Evolutionary conservation across 2,329 filamentous ascomycete species (phyloP).

Genomic region (Ophiobolus disseminans): DNA sequence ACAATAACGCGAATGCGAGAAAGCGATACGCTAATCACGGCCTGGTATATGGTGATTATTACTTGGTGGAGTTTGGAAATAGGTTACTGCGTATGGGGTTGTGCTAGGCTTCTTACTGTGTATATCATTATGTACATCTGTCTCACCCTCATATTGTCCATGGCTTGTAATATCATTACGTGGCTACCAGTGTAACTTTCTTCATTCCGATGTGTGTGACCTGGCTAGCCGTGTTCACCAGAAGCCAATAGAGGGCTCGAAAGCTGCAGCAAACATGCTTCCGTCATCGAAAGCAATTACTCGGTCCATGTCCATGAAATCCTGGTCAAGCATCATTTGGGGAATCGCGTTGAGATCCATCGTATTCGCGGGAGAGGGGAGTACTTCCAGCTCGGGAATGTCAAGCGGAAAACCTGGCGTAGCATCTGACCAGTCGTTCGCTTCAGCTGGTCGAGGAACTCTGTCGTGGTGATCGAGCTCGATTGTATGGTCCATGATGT

Average conservation of each 20-base stretch:
- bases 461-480: constrained; percentile 7
- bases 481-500: constrained; percentile 20
- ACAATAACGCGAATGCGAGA: constrained; percentile 53
- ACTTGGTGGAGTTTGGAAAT: constrained; percentile 54
- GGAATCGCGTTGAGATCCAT: constrained; percentile 17
- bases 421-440: background rate
- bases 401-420: background rate
- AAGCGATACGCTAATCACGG: constrained; percentile 53
- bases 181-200: no score
- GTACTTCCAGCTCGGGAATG: background rate
- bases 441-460: background rate
- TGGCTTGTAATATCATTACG: no score
- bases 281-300: constrained; percentile 31
- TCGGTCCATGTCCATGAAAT: constrained; percentile 26
- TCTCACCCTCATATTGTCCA: no score
- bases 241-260: constrained; percentile 5
- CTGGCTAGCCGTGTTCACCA: constrained; percentile 1
- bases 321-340: constrained; percentile 23
- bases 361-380: constrained; percentile 1
- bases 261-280: constrained; percentile 27
- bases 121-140: no score
- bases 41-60: constrained; percentile 57
- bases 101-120: constrained; percentile 8
- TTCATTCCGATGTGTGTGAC: no score
- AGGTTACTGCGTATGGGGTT: constrained; percentile 42